Conservation (phyloP, 2,329 filamentous ascomycete species). For the Diaporthe sp. region DNA sequence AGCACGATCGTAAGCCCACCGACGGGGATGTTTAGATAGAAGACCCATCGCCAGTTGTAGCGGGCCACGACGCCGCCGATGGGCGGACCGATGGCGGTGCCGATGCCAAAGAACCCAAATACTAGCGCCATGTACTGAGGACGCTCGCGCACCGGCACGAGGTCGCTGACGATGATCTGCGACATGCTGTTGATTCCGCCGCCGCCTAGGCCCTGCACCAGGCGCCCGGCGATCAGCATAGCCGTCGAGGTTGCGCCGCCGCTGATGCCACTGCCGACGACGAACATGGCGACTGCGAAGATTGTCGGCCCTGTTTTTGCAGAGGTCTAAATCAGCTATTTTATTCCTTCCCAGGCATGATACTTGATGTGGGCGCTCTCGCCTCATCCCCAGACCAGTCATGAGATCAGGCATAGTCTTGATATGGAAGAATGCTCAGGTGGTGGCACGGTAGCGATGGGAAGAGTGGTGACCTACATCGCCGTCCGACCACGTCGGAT, state of each 20-base stretch:
- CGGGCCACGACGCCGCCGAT: constrained; percentile 11
- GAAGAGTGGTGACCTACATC: constrained; percentile 35
- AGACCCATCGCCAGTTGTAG: constrained; percentile 24
- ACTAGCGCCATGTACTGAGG: constrained; percentile 17
- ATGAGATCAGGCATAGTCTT: no score
- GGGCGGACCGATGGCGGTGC: background rate
- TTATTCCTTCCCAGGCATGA: no score
- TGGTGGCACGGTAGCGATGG: no score
- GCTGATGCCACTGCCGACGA: constrained; percentile 57
- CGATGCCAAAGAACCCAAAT: background rate
- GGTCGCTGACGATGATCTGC: constrained; percentile 18
- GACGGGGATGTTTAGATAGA: constrained; percentile 18
- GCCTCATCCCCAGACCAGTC: no score
- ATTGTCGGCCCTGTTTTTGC: constrained; percentile 44
- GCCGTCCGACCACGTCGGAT: constrained; percentile 58
- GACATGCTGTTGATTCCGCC: background rate
- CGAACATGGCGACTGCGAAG: constrained; percentile 54
- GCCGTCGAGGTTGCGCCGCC: constrained; percentile 52
- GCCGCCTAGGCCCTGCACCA: background rate
- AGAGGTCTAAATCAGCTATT: no score
- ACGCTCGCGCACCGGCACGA: constrained; percentile 12
- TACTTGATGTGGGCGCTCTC: no score
- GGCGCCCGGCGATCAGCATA: constrained; percentile 53
- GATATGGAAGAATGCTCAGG: no score
- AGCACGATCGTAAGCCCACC: background rate